Evolutionary conservation across 768 basidiomycete genomes (phyloP).

Genomic region (Trametes gibbosa): DNA sequence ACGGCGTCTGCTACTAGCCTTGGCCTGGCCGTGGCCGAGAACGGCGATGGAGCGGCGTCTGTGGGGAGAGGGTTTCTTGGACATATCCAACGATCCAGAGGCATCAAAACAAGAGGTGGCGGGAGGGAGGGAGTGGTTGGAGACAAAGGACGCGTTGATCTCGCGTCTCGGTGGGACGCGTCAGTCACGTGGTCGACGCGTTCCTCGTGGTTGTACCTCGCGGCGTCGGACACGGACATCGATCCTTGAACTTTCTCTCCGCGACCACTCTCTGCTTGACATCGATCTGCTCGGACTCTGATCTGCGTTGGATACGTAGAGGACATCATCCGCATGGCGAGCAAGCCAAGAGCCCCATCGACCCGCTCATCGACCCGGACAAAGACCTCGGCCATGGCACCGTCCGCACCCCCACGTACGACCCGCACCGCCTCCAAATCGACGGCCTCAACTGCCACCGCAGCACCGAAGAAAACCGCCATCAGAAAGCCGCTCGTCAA

Average conservation of each 20-base stretch:
- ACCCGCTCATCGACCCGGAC: slow-evolving; percentile 24
- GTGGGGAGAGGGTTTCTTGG: slow-evolving; percentile 32
- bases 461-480: slow-evolving; percentile 31
- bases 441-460: slow-evolving; percentile 24
- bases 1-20: slow-evolving; percentile 42
- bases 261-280: not conserved
- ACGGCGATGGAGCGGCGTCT: slow-evolving; percentile 73
- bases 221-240: slow-evolving; percentile 5
- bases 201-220: slow-evolving; percentile 16
- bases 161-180: slow-evolving; percentile 14
- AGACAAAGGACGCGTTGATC: slow-evolving; percentile 7
- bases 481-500: slow-evolving; percentile 53
- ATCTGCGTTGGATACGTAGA: not conserved
- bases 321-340: slow-evolving; percentile 9
- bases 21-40: slow-evolving; percentile 47
- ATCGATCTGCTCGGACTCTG: not conserved
- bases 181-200: slow-evolving; percentile 30
- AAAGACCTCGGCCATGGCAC: slow-evolving; percentile 20
- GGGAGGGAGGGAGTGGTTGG: not conserved
- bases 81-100: slow-evolving; percentile 10
- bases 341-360: slow-evolving; percentile 15
- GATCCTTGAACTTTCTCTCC: not conserved
- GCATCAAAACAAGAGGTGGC: not conserved
- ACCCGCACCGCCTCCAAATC: slow-evolving; percentile 27
- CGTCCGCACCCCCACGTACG: slow-evolving; percentile 16